Base-by-base conservation (phyloP, 2,329 filamentous ascomycete genomes). In the Aspergillus sp. region DNA sequence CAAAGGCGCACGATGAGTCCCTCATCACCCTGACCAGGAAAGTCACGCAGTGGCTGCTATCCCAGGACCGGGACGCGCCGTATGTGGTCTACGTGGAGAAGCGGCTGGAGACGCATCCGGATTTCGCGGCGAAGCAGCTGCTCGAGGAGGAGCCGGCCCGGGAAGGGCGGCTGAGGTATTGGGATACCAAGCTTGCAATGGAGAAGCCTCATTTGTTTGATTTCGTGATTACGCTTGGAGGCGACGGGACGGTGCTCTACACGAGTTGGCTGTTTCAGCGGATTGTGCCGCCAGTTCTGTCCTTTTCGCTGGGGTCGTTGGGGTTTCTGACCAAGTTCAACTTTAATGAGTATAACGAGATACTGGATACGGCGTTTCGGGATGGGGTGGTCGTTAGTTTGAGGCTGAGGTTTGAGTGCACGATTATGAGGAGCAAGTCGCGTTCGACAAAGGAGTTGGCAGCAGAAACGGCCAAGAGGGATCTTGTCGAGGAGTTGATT, bases 281-380 rank as follows among this genome's bases (percentile, higher is more conserved):
- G 34, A 86, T 97, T 37, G 91, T 97, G 0, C 93, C 93, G 5
- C 93, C 93, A 0, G 89, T 96, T 1, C 73, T 98, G 49, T 91
- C 89, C 48, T 97, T 98, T 65, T 81, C 90, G 1, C 73, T 97
- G 7, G 93, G 93, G 7, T 95, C 90, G 26, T 74, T 98, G 5
- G 93, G 93, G 0, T 98, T 98, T 61, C 71, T 98, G 52, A 97
- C 93, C 27, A 96, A 96, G 61, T 97, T 97, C 62, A 90, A 97
- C 65, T 98, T 90, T 65, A 81, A 83, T 10, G 73, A 86, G 5
- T 89, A 88, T 53, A 73, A 79, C 48, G 68, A 76, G 10, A 94
- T 81, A 2, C 74, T 96, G 29, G 79, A 75, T 3, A 79, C 75
- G 36, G 83, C 87, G 0, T 93, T 96, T 54, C 75, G 72, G 33